Conservation (phyloP, 169 alveolate genomes). For the Cystoisospora suis region DNA sequence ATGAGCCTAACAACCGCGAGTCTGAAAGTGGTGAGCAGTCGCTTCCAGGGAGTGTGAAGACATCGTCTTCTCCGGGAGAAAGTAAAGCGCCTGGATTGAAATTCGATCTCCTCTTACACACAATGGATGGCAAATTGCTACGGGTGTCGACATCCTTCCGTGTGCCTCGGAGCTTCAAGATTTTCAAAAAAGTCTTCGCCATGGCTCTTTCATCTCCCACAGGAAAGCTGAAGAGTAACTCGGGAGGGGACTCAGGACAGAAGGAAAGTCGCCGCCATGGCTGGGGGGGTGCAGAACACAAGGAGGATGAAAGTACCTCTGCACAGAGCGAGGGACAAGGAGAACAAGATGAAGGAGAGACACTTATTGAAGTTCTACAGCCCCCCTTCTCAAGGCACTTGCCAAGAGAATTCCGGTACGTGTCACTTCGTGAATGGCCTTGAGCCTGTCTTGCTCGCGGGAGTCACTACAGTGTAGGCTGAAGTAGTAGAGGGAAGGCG, state of each 20-base stretch:
- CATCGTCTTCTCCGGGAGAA: not conserved
- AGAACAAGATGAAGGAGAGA: not conserved
- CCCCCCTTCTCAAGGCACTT: constrained; percentile 55
- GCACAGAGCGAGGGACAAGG: not conserved
- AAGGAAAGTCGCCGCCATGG: not conserved
- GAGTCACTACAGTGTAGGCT: too few species aligned
- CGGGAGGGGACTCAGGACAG: not conserved
- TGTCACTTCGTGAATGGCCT: too few species aligned
- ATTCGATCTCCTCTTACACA: constrained; percentile 44
- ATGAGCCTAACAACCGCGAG: not conserved
- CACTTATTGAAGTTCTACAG: constrained; percentile 51
- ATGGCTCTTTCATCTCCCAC: constrained; percentile 59
- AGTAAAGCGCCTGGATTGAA: not conserved
- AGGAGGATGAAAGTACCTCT: not conserved
- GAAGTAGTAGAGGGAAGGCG: too few species aligned
- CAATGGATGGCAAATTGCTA: constrained; percentile 54
- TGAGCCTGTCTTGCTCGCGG: too few species aligned
- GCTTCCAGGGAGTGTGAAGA: not conserved
- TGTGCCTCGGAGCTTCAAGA: constrained; percentile 42
- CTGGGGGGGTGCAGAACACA: not conserved
- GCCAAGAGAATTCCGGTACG: constrained; percentile 4
- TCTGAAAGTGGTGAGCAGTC: too few species aligned
- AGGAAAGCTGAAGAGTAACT: constrained; percentile 14
- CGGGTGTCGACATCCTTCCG: constrained; percentile 17
- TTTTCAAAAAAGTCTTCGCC: constrained; percentile 39